phyloP scores from a whole-genome alignment of 805 yeast genomes.

The Tetrapisispora namnaoensis region DNA sequence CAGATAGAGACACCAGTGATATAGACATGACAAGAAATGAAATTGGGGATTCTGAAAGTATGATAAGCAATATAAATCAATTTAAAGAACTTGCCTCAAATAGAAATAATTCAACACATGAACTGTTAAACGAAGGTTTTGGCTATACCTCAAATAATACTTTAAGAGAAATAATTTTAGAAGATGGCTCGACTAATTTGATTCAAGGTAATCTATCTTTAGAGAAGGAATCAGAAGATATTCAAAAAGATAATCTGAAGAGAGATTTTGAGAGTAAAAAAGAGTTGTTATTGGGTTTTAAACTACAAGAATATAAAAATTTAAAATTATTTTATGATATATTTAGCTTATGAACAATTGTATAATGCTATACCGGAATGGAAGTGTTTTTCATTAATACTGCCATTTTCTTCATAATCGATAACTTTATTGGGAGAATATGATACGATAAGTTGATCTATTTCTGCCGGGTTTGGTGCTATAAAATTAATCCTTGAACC shows the following conservation, averaged over 20 bases:
- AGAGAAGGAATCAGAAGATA: constrained; percentile 2
- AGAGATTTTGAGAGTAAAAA: constrained; percentile 13
- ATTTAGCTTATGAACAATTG: constrained; percentile 14
- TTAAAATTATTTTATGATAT: constrained; percentile 21
- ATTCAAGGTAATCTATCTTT: not conserved
- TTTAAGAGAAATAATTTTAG: not conserved
- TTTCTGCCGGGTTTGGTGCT: constrained; percentile 13
- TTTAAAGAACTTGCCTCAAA: not conserved
- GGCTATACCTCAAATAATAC: not conserved
- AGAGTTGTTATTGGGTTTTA: constrained; percentile 10
- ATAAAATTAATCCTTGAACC: constrained; percentile 13
- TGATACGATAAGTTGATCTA: constrained; percentile 10
- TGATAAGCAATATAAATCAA: constrained; percentile 20
- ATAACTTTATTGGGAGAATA: constrained; percentile 18
- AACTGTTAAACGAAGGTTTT: not conserved
- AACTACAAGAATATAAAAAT: constrained; percentile 18
- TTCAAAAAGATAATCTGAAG: constrained; percentile 11
- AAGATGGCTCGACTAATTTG: not conserved
- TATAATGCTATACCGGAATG: constrained; percentile 5
- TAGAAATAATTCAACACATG: not conserved
- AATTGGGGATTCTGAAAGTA: constrained; percentile 18
- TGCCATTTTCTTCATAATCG: not conserved
- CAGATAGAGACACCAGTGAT: constrained; percentile 18
- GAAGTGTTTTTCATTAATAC: not conserved
- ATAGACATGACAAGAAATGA: constrained; percentile 19